Evolutionary conservation across 768 basidiomycete species (phyloP), one percentile per base, ranked within the genome.

Genomic region (Lyophyllum semitale): DNA sequence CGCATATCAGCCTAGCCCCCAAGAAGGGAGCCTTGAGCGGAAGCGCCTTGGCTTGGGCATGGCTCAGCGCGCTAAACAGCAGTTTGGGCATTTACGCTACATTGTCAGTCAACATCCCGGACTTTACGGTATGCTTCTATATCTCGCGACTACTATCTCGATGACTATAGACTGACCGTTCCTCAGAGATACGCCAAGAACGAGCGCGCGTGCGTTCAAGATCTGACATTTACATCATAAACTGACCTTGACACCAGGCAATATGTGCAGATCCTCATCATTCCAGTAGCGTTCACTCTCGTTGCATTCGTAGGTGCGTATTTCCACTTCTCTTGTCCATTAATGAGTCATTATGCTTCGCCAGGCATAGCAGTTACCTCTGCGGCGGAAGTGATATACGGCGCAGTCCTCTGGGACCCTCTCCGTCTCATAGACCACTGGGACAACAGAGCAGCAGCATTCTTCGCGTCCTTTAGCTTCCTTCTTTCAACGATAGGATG

Each of bases 361-460:
- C 13, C 18, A 76, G 74, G 93, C 20, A 86, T 95, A 56, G 85
- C 88, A 5, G 88, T 92, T 18, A 91, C 93, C 1, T 85, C 84
- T 9, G 88, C 91, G 0, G 90, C 88, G 8, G 77, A 87, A 57
- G 72, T 77, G 4, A 78, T 93, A 15, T 94, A 93, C 62, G 90
- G 87, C 11, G 68, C 72, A 51, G 61, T 76, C 6, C 66, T 80
- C 9, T 88, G 93, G 93, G 87, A 94, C 63, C 92, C 91, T 0
- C 77, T 89, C 3, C 72, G 73, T 50, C 81, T 94, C 59, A 88
- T 93, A 62, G 83, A 89, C 66, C 77, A 76, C 30, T 95, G 92
- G 92, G 83, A 89, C 61, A 94, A 91, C 68, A 85, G 94, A 30
- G 86, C 90, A 0, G 91, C 88, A 0, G 85, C 87, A 7, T 95